Percentiles rank a stretch among this genome's conserved stretches.
Evolutionary conservation across 306 rosid genomes (phyloP).

Genomic region (Cucumis hystrix): DNA sequence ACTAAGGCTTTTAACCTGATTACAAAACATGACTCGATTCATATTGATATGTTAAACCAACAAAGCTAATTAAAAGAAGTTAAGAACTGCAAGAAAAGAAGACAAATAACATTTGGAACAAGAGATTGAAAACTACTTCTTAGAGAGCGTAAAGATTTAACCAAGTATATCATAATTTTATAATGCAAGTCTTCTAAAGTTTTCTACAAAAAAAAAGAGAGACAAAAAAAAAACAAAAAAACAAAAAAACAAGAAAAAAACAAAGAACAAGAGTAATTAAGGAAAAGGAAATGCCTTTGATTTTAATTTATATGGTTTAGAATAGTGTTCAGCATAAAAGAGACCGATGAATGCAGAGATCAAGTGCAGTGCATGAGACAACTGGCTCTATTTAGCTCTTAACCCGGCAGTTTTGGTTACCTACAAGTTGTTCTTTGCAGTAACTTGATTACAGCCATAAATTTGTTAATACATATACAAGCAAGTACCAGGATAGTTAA

Average conservation of each 20-base stretch:
- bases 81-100: background rate
- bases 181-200: background rate
- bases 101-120: background rate
- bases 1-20: constrained; percentile 88
- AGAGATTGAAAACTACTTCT: background rate
- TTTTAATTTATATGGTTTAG: background rate
- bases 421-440: background rate
- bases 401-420: background rate
- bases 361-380: background rate
- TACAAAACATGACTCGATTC: constrained; percentile 4
- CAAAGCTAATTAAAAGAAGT: background rate
- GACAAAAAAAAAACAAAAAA: background rate
- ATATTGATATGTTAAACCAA: background rate
- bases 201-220: background rate
- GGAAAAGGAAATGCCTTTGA: background rate
- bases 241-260: background rate
- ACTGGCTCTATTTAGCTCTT: background rate
- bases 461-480: background rate
- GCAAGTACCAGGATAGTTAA: background rate
- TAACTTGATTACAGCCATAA: background rate
- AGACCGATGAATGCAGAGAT: background rate
- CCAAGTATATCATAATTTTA: background rate
- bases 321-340: background rate
- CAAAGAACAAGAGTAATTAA: background rate
- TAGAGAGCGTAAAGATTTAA: background rate